Evolutionary conservation across 306 rosid species (phyloP), one percentile per base, ranked within the genome.

Genomic region (Fragaria vesca): DNA sequence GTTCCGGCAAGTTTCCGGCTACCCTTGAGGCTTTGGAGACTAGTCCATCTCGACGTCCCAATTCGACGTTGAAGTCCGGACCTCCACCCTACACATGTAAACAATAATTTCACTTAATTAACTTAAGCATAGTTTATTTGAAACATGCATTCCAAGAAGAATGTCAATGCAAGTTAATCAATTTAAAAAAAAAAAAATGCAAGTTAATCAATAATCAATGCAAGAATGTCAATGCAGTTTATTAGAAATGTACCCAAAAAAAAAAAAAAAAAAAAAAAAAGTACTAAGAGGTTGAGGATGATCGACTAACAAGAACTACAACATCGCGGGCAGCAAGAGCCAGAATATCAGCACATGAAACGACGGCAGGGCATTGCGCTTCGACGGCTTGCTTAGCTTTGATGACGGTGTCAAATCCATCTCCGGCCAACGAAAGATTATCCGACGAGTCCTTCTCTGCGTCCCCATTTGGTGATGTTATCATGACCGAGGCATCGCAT

Each of bases 381-480:
- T 92, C 98, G 5, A 95, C 90, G 0, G 97, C 96, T 78, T 89
- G 72, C 46, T 95, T 95, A 4, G 96, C 97, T 63, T 92, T 91
- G 8, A 85, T 52, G 4, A 92, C 95, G 3, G 98, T 95, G 84
- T 92, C 98, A 77, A 95, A 92, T 0, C 98, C 98, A 81, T 95
- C 98, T 85, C 98, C 98, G 0, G 98, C 85, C 4, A 95, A 83
- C 0, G 98, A 92, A 11, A 91, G 82, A 73, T 92, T 92, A n/a
- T 92, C 97, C 0, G 47, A 0, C 0, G 88, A 81, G 71, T 95
- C 93, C 73, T 92, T 95, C 86, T 91, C 98, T 54, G 98, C 97
- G 34, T 91, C 95, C 28, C 89, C 88, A 12, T 88, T 90, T 42
- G 89, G 83, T 0, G 93, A 88, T 0, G 86, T 17, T 1, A 92